phyloP scores from a whole-genome alignment of 1,284 basidiomycete genomes.

The Ceratobasidium sp. region DNA sequence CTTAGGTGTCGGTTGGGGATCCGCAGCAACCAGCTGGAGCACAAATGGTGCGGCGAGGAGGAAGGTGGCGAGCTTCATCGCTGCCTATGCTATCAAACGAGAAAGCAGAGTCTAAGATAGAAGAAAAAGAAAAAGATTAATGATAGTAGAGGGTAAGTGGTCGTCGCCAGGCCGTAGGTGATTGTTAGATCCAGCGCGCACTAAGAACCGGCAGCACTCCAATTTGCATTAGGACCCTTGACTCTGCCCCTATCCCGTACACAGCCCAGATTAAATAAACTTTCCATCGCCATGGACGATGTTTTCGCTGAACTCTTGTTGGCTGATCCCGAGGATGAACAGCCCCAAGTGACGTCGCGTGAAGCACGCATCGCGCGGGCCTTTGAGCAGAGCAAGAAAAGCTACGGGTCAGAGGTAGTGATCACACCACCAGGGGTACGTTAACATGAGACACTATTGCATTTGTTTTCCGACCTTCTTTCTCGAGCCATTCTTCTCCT shows the following conservation, averaged over 20 bases:
- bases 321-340: conserved; percentile 41
- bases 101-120: background rate
- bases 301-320: conserved; percentile 32
- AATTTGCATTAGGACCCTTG: conserved; percentile 7
- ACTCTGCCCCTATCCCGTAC: conserved; percentile 18
- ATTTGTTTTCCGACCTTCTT: conserved; percentile 6
- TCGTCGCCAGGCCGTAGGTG: conserved; percentile 17
- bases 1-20: conserved; percentile 36
- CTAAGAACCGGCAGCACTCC: conserved; percentile 29
- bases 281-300: conserved; percentile 37
- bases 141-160: conserved; percentile 20
- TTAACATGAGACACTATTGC: conserved; percentile 20
- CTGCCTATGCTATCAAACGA: conserved; percentile 1
- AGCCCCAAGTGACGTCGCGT: conserved; percentile 29
- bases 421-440: conserved; percentile 46
- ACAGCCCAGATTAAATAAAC: conserved; percentile 28
- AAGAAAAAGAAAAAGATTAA: conserved; percentile 30
- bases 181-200: background rate
- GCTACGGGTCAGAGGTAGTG: conserved; percentile 47
- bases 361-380: conserved; percentile 48
- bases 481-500: conserved; percentile 20
- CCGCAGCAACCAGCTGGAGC: conserved; percentile 23
- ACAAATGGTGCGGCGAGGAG: conserved; percentile 25
- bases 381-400: conserved; percentile 48
- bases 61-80: conserved; percentile 24